Evolutionary conservation across 2,329 filamentous ascomycete genomes (phyloP), one percentile per base, ranked within the genome.

Genomic region (Daldinia sp.): DNA sequence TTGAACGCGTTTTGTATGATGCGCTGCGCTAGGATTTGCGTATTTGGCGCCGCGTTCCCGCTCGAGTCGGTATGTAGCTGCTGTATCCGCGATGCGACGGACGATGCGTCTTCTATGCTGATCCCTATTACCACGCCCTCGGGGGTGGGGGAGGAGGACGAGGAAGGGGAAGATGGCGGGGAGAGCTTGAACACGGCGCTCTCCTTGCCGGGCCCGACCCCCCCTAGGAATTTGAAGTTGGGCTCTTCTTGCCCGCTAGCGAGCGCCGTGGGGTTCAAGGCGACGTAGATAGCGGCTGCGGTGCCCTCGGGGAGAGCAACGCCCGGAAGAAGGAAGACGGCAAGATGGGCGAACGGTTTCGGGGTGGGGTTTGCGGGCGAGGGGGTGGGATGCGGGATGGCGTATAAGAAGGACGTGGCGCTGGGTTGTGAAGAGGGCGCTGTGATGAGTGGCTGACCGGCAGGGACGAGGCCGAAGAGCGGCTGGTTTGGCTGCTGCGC

Each of bases 1-100:
- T 99, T 97, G 78, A 98, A 99, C 11, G 94, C 95, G 77, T 97
- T 97, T 71, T 92, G 90, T 72, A 99, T 98, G 71, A 99, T 97
- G 67, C 92, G 84, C 78, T 98, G 93, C 27, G 95, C 95, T 21
- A 99, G 83, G 1, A 93, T 81, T 67, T 92, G 87, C 0, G 93
- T 95, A n/a, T 53, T 34, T 17, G 19, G 49, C 25, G 10, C 15
- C 6, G 13, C 61, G 56, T n/a, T 15, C 4, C 21, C 41, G 23
- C 13, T 10, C 11, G 17, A 19, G 17, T 15, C 23, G 4, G 6
- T 13, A 3, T 61, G 61, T 9, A 54, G 61, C 73, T 52, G 74
- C 76, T 69, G 79, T 76, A 61, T 78, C 72, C 5, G 75, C 73
- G 59, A 82, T 6, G 87, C 87, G 8, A 98, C 91, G n/a, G 85